Evolutionary conservation across 306 rosid genomes (phyloP).

Genomic region (Fagus crenata): DNA sequence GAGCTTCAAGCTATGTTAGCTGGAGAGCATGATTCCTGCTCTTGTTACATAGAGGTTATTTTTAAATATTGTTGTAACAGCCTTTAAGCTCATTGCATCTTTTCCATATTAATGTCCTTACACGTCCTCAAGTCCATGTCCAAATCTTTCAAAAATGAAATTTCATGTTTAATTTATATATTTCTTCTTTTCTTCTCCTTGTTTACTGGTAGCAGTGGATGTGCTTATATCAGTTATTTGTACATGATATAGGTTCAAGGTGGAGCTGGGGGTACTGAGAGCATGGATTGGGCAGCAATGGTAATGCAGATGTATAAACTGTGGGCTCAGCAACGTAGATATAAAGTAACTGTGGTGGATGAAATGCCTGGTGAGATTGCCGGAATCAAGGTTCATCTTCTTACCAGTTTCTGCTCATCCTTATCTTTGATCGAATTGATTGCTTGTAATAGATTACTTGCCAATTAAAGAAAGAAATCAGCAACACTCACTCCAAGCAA

Average conservation of each 20-base stretch:
- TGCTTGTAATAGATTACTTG: neutral
- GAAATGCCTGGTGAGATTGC: constrained; percentile 97
- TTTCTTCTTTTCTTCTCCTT: constrained; percentile 5
- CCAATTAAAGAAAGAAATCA: neutral
- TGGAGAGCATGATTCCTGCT: constrained; percentile 80
- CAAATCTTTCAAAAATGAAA: constrained; percentile 12
- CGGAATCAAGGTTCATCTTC: constrained; percentile 94
- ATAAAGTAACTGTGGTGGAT: constrained; percentile 72
- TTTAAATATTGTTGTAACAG: constrained; percentile 11
- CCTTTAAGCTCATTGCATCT: constrained; percentile 9
- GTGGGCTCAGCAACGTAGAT: constrained; percentile 77
- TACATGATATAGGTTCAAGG: constrained; percentile 71
- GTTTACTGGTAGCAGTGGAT: constrained; percentile 5
- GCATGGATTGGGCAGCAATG: constrained; percentile 99
- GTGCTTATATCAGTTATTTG: neutral
- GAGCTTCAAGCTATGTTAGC: constrained; percentile 91
- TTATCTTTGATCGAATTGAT: neutral
- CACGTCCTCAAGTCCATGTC: neutral
- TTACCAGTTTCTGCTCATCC: constrained; percentile 33
- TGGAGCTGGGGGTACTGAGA: constrained; percentile 99
- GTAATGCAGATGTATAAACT: constrained; percentile 89
- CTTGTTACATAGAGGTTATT: constrained; percentile 88
- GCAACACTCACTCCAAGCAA: neutral
- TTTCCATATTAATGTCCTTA: constrained; percentile 9
- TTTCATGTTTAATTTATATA: constrained; percentile 4